A percentile compares a stretch with the other conserved stretches of the same genome.
Conservation (phyloP, 768 basidiomycete species). For the Gyrodon lividus region DNA sequence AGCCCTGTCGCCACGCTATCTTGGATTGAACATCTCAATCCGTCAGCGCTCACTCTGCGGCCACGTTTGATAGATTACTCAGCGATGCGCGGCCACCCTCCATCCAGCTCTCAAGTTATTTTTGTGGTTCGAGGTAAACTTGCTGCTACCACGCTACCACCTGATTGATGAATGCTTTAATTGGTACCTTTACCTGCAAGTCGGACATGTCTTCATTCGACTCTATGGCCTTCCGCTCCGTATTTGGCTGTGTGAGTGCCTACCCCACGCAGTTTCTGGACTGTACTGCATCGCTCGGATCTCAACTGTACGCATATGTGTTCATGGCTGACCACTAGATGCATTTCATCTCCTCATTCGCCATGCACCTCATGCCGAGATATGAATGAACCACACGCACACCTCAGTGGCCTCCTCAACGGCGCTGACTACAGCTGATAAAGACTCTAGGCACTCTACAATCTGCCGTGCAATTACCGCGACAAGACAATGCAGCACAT, state of each 20-base stretch:
- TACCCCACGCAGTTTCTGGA: background rate
- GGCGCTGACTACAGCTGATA: background rate
- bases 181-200: background rate
- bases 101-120: slow-evolving; percentile 6
- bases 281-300: background rate
- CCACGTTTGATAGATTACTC: slow-evolving; percentile 9
- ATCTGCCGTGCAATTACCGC: background rate
- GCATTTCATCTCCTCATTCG: background rate
- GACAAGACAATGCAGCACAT: background rate
- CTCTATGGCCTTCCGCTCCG: background rate
- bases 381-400: background rate
- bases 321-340: background rate
- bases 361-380: background rate
- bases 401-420: background rate
- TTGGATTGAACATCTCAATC: too few relatives aligned
- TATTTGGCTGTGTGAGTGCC: background rate
- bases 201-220: background rate
- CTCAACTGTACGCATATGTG: background rate
- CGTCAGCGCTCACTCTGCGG: background rate
- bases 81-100: background rate
- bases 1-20: background rate
- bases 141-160: background rate
- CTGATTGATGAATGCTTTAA: background rate
- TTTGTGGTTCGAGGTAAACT: background rate
- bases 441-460: background rate